Conservation (phyloP, 139 green algal genomes). For the Coelastrella sp. region DNA sequence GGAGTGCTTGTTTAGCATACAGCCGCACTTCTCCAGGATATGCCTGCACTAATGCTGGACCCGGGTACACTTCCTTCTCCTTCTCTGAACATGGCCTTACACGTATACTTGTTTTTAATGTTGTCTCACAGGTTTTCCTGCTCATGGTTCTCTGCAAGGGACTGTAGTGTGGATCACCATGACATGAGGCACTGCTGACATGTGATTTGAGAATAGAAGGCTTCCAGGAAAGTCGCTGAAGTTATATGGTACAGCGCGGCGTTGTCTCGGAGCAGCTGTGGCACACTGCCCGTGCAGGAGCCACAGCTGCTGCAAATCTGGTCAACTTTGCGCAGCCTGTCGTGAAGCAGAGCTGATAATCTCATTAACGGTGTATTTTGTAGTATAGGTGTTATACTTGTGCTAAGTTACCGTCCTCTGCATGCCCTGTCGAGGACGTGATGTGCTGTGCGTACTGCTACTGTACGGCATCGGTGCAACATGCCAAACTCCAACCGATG, state of each 20-base stretch:
- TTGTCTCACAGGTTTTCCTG: conserved; percentile 14
- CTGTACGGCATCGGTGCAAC: too few species aligned
- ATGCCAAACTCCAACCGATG: too few species aligned
- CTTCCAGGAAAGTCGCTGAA: too few species aligned
- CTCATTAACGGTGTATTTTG: too few species aligned
- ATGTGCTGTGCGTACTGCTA: too few species aligned
- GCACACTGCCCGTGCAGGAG: background rate
- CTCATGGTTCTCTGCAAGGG: background rate
- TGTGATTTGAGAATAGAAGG: background rate
- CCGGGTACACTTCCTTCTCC: conserved; percentile 27
- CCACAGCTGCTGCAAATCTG: background rate
- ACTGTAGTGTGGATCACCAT: background rate
- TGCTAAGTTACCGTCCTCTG: too few species aligned
- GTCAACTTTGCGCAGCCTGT: too few species aligned
- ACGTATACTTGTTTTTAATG: conserved; percentile 26
- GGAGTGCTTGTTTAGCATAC: background rate
- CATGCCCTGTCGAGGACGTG: too few species aligned
- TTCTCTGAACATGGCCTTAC: conserved; percentile 24
- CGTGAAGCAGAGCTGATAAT: too few species aligned
- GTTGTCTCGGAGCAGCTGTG: background rate
- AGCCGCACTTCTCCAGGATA: conserved; percentile 23
- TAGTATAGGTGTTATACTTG: too few species aligned
- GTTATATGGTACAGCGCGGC: too few species aligned
- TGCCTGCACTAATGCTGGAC: conserved; percentile 21
- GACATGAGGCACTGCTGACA: background rate